Evolutionary conservation across 805 yeast genomes (phyloP), one percentile per base, ranked within the genome.

Genomic region (Saturnispora saitoi): DNA sequence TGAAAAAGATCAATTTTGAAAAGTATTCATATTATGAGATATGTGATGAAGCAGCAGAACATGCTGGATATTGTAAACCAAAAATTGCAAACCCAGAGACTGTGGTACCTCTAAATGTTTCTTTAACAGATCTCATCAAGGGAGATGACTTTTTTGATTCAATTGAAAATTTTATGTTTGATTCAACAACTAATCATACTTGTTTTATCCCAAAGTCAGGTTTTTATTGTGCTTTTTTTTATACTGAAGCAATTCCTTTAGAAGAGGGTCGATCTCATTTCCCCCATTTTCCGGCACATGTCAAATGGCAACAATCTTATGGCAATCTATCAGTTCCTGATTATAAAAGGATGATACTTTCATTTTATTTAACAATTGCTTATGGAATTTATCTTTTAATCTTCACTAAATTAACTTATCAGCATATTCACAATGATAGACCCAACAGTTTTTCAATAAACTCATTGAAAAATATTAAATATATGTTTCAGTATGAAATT

Each of bases 271-370:
- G n/a, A 19, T 9, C 19, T 36, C 19, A 3, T 2, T 12, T 4
- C 11, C 17, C n/a, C 12, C 15, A 7, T 20, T 36, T 36, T 15
- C 12, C n/a, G 4, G 8, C 20, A 19, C 6, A 36, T 10, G 58
- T 64, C 20, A 61, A 59, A 37, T 65, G 69, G 69, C 53, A 48
- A 20, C 67, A 64, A 49, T 52, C 62, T 4, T 63, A 53, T 48
- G 69, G 69, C 24, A 49, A 55, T 32, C 51, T 65, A 32, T 43
- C 58, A 17, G 58, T 58, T 7, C 54, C 57, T 11, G 67, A 65
- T 45, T 65, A 58, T 44, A 54, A 53, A 28, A 55, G 55, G 43
- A 34, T 65, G 41, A 58, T 56, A 34, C 43, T 58, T 20, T 51
- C 57, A 32, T 47, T 60, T 19, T 31, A 50, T n/a, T 49, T 63